These are phyloP conservation scores for Septoria petroselini DNA, from an alignment of 2,329 filamentous ascomycete species.

Conservation along the genomic window DNA sequence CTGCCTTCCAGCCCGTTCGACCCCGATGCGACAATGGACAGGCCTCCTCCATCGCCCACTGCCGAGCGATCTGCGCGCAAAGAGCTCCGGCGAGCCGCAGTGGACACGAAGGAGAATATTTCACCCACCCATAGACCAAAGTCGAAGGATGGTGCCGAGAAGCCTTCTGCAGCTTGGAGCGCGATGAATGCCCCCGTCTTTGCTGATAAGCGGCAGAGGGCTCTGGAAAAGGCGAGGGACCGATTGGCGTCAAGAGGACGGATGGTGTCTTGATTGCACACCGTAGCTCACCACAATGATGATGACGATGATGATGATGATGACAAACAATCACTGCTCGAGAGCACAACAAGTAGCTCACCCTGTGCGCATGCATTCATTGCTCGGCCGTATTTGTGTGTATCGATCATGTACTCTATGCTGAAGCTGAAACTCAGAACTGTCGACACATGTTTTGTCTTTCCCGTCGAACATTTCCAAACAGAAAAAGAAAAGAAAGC, in stretches of 20 bases:
- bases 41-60: slow-evolving; percentile 12
- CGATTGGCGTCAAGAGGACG: slow-evolving; percentile 29
- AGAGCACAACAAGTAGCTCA: too few relatives aligned
- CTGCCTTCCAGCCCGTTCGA: slow-evolving; percentile 14
- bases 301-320: too few relatives aligned
- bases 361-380: too few relatives aligned
- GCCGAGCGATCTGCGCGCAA: slow-evolving; percentile 13
- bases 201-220: slow-evolving; percentile 3
- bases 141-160: slow-evolving; percentile 21
- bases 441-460: too few relatives aligned
- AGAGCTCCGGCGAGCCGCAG: slow-evolving; percentile 4
- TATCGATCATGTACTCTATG: too few relatives aligned
- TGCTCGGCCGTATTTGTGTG: too few relatives aligned
- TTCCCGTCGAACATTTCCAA: too few relatives aligned
- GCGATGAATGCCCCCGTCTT: slow-evolving; percentile 24
- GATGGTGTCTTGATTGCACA: slow-evolving; percentile 21
- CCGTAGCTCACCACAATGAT: too few relatives aligned
- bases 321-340: too few relatives aligned
- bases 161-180: slow-evolving; percentile 32
- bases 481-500: too few relatives aligned
- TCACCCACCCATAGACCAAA: slow-evolving; percentile 19
- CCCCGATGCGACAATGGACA: slow-evolving; percentile 4
- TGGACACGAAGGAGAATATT: slow-evolving; percentile 27
- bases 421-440: too few relatives aligned
- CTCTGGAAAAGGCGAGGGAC: slow-evolving; percentile 29